phyloP scores from a whole-genome alignment of 495 filamentous ascomycete species.

The Haplographium delicatum region DNA sequence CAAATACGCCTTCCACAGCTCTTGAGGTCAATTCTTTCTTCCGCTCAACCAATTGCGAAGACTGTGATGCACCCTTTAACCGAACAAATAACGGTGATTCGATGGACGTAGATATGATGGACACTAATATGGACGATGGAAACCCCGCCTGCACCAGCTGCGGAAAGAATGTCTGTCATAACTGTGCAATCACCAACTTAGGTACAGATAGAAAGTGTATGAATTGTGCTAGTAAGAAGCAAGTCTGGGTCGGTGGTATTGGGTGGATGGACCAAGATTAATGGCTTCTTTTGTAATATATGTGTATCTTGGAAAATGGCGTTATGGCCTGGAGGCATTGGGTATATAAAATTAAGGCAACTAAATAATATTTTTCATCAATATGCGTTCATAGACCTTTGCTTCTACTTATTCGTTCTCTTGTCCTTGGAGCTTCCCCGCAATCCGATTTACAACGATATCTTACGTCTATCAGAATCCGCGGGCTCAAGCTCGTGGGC shows the following conservation, averaged over 20 bases:
- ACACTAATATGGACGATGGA: conserved; percentile 8
- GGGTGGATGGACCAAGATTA: conserved; percentile 15
- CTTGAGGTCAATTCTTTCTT: conserved; percentile 1
- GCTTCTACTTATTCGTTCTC: too few relatives aligned
- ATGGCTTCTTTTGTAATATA: too few relatives aligned
- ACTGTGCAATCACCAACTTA: conserved; percentile 23
- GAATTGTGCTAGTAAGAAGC: conserved; percentile 15
- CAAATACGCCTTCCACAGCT: conserved; percentile 11
- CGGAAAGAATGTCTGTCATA: conserved; percentile 22
- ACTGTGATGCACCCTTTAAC: conserved; percentile 15
- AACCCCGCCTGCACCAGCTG: conserved; percentile 16
- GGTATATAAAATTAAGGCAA: too few relatives aligned
- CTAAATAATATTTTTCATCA: too few relatives aligned
- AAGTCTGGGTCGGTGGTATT: conserved; percentile 13
- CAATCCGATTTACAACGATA: too few relatives aligned
- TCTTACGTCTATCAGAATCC: too few relatives aligned
- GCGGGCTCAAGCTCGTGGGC: too few relatives aligned
- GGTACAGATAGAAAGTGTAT: conserved; percentile 21
- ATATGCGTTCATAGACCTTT: too few relatives aligned
- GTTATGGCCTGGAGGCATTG: too few relatives aligned
- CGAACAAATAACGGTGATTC: conserved; percentile 6
- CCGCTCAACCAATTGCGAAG: conserved; percentile 20
- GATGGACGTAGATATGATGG: conserved; percentile 24
- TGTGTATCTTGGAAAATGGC: too few relatives aligned
- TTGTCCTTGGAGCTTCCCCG: too few relatives aligned